Percentiles rank a stretch among this genome's conserved stretches.
Conservation (phyloP, 148 eudicot genomes). For the Vaccinium myrtillus region DNA sequence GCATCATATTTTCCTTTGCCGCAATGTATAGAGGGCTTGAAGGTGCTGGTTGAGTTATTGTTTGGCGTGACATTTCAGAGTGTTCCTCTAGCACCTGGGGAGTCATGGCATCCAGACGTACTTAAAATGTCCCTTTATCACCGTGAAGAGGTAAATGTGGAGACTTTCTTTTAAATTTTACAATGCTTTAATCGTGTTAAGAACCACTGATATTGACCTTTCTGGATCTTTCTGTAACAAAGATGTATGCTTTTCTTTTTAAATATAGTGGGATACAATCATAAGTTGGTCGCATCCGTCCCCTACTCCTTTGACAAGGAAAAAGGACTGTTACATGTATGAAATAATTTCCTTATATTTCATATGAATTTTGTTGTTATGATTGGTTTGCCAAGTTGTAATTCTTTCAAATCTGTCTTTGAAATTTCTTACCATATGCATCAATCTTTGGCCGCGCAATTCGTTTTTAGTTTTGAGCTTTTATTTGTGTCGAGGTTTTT, state of each 20-base stretch:
- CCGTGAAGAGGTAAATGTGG: constrained; percentile 73
- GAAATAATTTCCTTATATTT: no score
- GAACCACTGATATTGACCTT: constrained; percentile 10
- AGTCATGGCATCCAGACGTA: constrained; percentile 99
- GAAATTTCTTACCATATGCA: no score
- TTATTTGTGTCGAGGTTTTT: no score
- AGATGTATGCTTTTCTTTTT: not conserved
- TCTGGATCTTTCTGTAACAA: not conserved
- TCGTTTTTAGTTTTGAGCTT: no score
- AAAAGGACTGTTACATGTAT: no score
- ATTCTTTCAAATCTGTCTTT: no score
- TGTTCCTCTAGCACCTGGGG: constrained; percentile 80
- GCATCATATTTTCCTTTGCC: constrained; percentile 85
- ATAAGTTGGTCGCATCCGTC: not conserved
- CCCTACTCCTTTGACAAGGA: no score
- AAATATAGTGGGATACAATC: not conserved
- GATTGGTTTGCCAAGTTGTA: no score
- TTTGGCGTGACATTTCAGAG: constrained; percentile 70
- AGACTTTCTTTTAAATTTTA: not conserved
- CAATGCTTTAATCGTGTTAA: not conserved
- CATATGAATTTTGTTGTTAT: no score
- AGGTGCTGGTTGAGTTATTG: constrained; percentile 74
- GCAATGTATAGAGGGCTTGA: constrained; percentile 87
- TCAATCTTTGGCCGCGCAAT: no score
- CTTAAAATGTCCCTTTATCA: constrained; percentile 87